Base-by-base conservation (phyloP, 306 rosid genomes). In the Corylus avellana region DNA sequence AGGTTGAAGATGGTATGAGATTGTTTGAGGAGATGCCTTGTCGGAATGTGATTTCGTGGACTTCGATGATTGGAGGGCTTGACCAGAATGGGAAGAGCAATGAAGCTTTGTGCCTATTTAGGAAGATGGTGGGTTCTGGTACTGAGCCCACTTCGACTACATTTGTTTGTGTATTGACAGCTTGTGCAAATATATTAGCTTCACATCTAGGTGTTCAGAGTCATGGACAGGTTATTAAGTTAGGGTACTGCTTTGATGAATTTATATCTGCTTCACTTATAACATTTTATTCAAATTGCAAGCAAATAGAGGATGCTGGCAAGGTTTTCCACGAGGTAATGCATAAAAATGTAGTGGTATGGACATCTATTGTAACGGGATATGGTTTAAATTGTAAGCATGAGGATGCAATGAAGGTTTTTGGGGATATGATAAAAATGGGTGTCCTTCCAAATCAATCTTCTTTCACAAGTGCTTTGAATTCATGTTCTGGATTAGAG, bases 301-400 rank as follows among this genome's bases (percentile, higher is more conserved):
- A 78, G 63, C 90, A 76, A 74, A 87, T 87, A 74, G 87, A 83
- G 75, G 58, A 69, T 75, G 88, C 91, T 5, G 50, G 51, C 29
- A 70, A 47, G 73, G 78, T 87, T 81, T 94, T 94, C 67, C 6
- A 56, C 8, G 92, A 88, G 82, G 75, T 39, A 18, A 20, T 74
- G 82, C 69, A 64, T 59, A 88, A 84, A 75, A 92, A 89, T 86
- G 94, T 94, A 64, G 97, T 89, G 32, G 94, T 86, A 3, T 94
- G 98, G 96, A 90, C 96, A 1, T 96, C 97, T 74, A 93, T 94
- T 54, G 32, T 94, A 68, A 92, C 94, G 2, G 98, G 97, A 76
- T 92, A 72, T 82, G 89, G 92, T 76, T 88, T 74, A 17, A 92
- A 90, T 81, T 76, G 74, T 44, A 80, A 76, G 79, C 91, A 85